phyloP scores from a whole-genome alignment of 306 rosid species.

The Citrullus colocynthis region DNA sequence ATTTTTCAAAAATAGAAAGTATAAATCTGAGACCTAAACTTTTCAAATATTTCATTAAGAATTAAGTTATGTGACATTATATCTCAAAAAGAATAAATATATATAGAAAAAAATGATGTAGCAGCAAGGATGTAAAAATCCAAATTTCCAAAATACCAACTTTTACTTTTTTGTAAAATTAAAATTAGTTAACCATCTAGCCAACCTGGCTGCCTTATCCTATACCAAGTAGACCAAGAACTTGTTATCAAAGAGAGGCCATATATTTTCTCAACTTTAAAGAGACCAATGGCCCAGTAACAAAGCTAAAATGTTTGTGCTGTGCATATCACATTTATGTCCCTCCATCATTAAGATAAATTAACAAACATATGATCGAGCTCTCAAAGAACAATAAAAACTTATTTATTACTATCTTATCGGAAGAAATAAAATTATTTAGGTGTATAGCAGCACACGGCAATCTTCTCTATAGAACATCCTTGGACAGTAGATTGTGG shows the following conservation, averaged over 20 bases:
- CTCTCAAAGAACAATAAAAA: neutral
- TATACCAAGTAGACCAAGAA: no score
- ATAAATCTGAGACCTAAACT: no score
- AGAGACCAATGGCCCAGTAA: neutral
- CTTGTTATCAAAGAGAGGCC: neutral
- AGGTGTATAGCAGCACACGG: neutral
- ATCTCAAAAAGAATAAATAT: no score
- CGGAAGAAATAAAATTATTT: neutral
- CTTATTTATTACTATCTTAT: neutral
- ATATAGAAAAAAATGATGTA: no score
- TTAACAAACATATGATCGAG: neutral
- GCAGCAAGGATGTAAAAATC: no score
- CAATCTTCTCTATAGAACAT: constrained; percentile 40
- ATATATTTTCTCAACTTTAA: neutral
- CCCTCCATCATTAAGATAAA: neutral
- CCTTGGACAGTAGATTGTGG: constrained; percentile 38
- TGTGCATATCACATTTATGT: neutral
- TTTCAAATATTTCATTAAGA: no score
- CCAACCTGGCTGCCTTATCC: no score
- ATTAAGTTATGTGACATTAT: no score
- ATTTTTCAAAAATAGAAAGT: no score
- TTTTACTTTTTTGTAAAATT: no score
- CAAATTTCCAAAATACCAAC: no score
- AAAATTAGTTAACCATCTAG: no score
- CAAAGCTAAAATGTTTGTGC: neutral